Evolutionary conservation across 176 grass and related monocot species (phyloP).

Genomic region (Raddia distichophylla): DNA sequence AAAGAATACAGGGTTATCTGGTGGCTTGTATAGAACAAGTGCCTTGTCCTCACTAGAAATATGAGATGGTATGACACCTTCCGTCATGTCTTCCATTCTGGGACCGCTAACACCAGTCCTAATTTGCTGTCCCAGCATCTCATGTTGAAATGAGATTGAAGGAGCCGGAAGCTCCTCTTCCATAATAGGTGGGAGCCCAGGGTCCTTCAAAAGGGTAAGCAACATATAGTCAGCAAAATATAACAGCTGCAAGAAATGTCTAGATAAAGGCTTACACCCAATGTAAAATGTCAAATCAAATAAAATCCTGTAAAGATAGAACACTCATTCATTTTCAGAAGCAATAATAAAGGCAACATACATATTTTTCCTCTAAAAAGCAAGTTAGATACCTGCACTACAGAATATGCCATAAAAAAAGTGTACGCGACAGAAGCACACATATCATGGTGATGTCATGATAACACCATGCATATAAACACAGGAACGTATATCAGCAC

Average conservation of each 20-base stretch:
- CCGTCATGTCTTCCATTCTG: conserved; percentile 44
- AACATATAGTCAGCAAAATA: conserved; percentile 34
- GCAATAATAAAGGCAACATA: conserved; percentile 18
- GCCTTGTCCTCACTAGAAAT: conserved; percentile 50
- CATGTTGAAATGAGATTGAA: conserved; percentile 33
- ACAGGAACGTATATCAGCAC: neutral
- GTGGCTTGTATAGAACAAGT: conserved; percentile 77
- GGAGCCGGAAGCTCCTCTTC: conserved; percentile 44
- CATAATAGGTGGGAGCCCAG: conserved; percentile 58
- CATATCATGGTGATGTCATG: neutral
- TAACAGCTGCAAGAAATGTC: neutral
- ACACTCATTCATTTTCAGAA: neutral
- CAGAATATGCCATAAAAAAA: conserved; percentile 13
- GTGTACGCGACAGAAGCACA: neutral
- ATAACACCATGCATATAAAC: neutral
- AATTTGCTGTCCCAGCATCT: conserved; percentile 41
- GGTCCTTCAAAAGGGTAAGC: conserved; percentile 51
- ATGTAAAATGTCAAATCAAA: conserved; percentile 33
- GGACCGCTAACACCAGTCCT: conserved; percentile 30
- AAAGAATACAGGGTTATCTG: conserved; percentile 35
- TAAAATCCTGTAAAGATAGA: neutral
- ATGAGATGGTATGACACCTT: conserved; percentile 34
- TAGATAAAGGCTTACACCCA: conserved; percentile 1
- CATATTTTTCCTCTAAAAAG: neutral
- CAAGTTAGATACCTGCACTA: neutral